Conservation (phyloP, 1,284 basidiomycete species). For the Trametes sp. region DNA sequence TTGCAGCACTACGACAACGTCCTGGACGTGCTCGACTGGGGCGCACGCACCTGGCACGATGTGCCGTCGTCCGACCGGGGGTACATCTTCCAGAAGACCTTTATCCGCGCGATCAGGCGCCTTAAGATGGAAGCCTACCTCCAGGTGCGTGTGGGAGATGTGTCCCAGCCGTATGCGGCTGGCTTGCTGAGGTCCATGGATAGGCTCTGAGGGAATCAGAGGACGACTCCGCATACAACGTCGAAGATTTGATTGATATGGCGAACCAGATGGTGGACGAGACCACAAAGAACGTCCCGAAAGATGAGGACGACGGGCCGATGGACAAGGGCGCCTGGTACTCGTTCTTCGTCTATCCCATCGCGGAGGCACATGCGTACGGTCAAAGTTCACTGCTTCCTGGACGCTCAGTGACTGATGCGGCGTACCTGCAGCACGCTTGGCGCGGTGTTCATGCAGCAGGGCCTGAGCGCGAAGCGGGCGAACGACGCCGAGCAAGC, state of each 20-base stretch:
- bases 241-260: constrained; percentile 29
- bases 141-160: constrained; percentile 34
- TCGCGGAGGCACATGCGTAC: constrained; percentile 33
- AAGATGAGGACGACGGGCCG: constrained; percentile 21
- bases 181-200: background rate
- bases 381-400: background rate
- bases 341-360: constrained; percentile 30
- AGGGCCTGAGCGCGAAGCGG: constrained; percentile 27
- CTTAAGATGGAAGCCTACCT: constrained; percentile 44
- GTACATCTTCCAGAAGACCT: constrained; percentile 43
- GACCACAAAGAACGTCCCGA: constrained; percentile 27
- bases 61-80: constrained; percentile 42
- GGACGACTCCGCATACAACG: constrained; percentile 23
- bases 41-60: constrained; percentile 45
- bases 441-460: constrained; percentile 28
- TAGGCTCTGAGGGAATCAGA: constrained; percentile 23
- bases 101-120: constrained; percentile 43
- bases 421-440: constrained; percentile 20
- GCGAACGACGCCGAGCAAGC: constrained; percentile 23
- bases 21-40: constrained; percentile 51
- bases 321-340: constrained; percentile 33
- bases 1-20: constrained; percentile 37
- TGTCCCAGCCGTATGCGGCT: too few species aligned
- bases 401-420: background rate
- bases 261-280: constrained; percentile 31